Evolutionary conservation across 192 early-diverging fungal genomes (phyloP).

Genomic region (Lunasporangiospora selenospora): DNA sequence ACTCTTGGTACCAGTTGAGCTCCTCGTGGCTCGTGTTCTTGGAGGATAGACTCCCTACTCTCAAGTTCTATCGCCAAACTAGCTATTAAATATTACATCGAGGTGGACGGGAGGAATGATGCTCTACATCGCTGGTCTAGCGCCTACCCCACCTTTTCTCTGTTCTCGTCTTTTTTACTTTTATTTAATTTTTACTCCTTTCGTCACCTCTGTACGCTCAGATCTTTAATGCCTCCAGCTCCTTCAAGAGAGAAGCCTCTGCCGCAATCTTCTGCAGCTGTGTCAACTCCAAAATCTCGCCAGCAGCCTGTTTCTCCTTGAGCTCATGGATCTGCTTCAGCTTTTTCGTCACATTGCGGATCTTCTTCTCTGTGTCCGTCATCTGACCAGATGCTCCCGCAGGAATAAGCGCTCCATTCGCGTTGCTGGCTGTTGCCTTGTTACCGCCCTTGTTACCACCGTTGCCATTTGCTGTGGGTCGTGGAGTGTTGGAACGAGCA

Average conservation of each 20-base stretch:
- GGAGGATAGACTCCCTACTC: too few relatives aligned
- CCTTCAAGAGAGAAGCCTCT: slow-evolving; percentile 66
- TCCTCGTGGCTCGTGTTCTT: too few relatives aligned
- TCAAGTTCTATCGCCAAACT: too few relatives aligned
- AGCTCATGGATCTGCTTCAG: slow-evolving; percentile 89
- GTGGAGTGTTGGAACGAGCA: slow-evolving; percentile 31
- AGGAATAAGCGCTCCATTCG: slow-evolving; percentile 33
- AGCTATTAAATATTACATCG: too few relatives aligned
- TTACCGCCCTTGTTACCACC: slow-evolving; percentile 4
- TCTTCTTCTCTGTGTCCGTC: slow-evolving; percentile 85
- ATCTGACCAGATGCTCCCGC: slow-evolving; percentile 40
- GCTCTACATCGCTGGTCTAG: too few relatives aligned
- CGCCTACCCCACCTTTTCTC: too few relatives aligned
- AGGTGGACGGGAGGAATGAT: too few relatives aligned
- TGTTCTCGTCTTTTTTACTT: too few relatives aligned
- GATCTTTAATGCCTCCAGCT: slow-evolving; percentile 51
- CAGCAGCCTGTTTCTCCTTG: slow-evolving; percentile 76
- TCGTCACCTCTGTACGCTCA: not conserved
- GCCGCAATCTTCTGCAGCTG: slow-evolving; percentile 77
- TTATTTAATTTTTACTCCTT: not conserved
- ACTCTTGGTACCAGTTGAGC: too few relatives aligned
- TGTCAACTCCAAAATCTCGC: slow-evolving; percentile 83
- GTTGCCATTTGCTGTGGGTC: slow-evolving; percentile 19
- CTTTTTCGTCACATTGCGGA: slow-evolving; percentile 91
- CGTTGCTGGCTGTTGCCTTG: slow-evolving; percentile 20